Evolutionary conservation across 768 basidiomycete genomes (phyloP), one percentile per base, ranked within the genome.

Genomic region (Suillus lakei): DNA sequence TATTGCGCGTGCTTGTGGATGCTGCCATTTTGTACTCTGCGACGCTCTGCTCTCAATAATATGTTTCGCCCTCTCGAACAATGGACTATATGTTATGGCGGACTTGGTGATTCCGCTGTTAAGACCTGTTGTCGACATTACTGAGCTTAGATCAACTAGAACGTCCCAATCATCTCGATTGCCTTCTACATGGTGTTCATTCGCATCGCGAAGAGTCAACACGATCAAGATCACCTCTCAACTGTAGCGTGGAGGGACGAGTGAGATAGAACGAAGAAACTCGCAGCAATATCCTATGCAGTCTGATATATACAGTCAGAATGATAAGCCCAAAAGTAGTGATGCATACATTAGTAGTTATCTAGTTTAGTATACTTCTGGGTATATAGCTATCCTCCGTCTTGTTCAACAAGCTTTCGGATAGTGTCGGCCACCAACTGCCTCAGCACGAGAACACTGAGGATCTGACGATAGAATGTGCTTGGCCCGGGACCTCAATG

Each of bases 131-230:
- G 26, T 26, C 23, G 9, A 26, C 6, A 38, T 38, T 8, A 26
- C 55, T 38, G 16, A 58, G 16, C 9, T 38, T 26, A 8, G 7
- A 16, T 58, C 15, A 38, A 38, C 55, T 38, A 63, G 64, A n/a
- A 53, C 6, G 21, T 18, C 1, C 64, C 64, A n/a, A 34, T 63
- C 46, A 54, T 65, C 30, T 66, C 64, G 7, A 66, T 63, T 63
- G 38, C 64, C 26, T 65, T 65, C 64, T 66, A 63, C 41, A 66
- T 62, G 64, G 64, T 65, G 18, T 39, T 65, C 60, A 65, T 65
- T 30, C 64, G 64, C 15, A 16, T 66, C 4, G 51, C 55, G 5
- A 26, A 26, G 23, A 56, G 3, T 26, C 36, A 26, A 18, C 23
- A 32, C 18, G 32, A 1, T 21, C 15, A 4, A 23, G 15, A 5